Conservation (phyloP, 2,329 filamentous ascomycete species). For the Aspergillus quadricinctus region DNA sequence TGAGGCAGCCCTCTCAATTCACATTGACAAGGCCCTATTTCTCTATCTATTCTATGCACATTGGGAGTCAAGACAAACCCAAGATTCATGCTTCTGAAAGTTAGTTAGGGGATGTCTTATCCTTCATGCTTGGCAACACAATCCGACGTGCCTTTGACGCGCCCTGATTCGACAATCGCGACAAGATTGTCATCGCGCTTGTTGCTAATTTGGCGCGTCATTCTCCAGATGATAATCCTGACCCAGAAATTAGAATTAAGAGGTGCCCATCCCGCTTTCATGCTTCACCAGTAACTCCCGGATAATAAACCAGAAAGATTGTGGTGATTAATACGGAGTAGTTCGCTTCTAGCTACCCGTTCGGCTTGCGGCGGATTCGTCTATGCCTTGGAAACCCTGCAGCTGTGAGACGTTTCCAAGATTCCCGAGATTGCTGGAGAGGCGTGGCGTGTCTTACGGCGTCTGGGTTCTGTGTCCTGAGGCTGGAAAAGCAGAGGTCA, state of each 20-base stretch:
- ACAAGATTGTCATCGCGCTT: conserved; percentile 18
- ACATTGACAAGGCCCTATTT: background rate
- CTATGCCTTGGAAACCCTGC: background rate
- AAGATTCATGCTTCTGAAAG: conserved; percentile 1
- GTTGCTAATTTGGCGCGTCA: conserved; percentile 23
- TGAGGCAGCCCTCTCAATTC: background rate
- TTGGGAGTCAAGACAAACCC: conserved; percentile 1
- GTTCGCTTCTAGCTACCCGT: background rate
- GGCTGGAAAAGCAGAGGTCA: conserved; percentile 1
- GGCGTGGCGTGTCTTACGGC: background rate
- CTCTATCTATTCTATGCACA: background rate
- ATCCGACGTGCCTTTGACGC: conserved; percentile 19
- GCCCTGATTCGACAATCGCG: conserved; percentile 26
- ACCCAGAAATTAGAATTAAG: conserved; percentile 5
- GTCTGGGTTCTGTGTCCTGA: background rate
- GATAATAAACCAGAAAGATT: background rate
- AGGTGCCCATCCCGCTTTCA: background rate
- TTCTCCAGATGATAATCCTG: conserved; percentile 13
- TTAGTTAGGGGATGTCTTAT: conserved; percentile 9
- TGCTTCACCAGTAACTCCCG: background rate
- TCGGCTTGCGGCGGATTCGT: background rate
- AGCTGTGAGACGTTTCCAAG: background rate
- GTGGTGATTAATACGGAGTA: background rate
- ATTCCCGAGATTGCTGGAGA: background rate
- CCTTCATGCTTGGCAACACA: conserved; percentile 20